Evolutionary conservation across 768 basidiomycete species (phyloP), one percentile per base, ranked within the genome.

Genomic region (Tricholoma matsutake): DNA sequence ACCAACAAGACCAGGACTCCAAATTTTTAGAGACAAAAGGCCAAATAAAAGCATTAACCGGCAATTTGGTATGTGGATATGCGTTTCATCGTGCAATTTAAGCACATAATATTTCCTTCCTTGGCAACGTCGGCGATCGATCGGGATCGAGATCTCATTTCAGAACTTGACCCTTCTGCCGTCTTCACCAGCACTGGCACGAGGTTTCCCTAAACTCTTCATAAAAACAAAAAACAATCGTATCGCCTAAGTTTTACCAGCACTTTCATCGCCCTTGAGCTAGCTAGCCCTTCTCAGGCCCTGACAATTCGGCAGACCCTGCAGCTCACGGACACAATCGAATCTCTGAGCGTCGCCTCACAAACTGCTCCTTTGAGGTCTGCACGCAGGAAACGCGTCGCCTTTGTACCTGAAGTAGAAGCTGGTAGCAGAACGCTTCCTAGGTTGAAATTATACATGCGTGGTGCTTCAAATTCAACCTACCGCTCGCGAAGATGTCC

Each of bases 191-290:
- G 6, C n/a, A 20, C 6, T 22, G 43, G 18, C 47, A 51, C 47
- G 47, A 51, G 47, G 45, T 51, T 22, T 14, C 9, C 11, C 37
- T 13, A 13, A 22, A 25, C 22, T 7, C 25, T 56, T 59, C 55
- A 63, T 53, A 67, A 62, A 55, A 47, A 34, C 11, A 39, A 61
- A n/a, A n/a, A 28, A 55, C 16, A 25, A 25, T 37, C 34, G 52
- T 20, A n/a, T n/a, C n/a, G n/a, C n/a, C n/a, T 43, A 31, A 34
- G 32, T 57, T 34, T 10, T 25, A 11, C 28, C 47, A 6, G n/a
- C n/a, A n/a, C n/a, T n/a, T n/a, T n/a, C n/a, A n/a, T n/a, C n/a
- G n/a, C n/a, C n/a, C n/a, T n/a, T n/a, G n/a, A n/a, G n/a, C n/a
- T n/a, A n/a, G n/a, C n/a, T 28, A 25, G 25, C 9, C 22, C 22